Base-by-base conservation (phyloP, 176 grass and related monocot genomes). In the Ensete glaucum region DNA sequence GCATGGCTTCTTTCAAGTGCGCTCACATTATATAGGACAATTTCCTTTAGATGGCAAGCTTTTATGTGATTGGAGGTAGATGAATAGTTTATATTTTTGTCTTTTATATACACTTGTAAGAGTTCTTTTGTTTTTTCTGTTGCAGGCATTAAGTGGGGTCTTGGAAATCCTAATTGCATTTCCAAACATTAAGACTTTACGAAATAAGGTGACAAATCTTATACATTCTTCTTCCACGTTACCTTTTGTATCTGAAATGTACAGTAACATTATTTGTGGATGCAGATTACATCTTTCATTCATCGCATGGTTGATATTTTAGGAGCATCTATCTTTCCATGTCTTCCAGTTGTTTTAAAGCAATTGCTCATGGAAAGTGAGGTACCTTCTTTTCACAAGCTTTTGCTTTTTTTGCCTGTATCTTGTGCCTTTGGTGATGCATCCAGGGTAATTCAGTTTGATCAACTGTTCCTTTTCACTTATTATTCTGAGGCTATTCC, bases 251-350 rank as follows among this genome's bases (percentile, higher is more conserved):
- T 73, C 58, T 85, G 58, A 75, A 67, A 76, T 84, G 34, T 80
- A 77, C 70, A 65, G 82, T 53, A 21, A 85, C 54, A 78, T 13
- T 52, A 79, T 83, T 71, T 11, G 53, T 76, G 74, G 84, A 80
- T 87, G 72, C 86, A 99, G 95, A 81, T 94, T 12, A 89, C 84
- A 76, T 94, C 95, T 9, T 99, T 94, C 85, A 68, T 99, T 56
- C 95, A 99, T 83, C 82, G 95, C 62, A 99, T 99, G 95, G 83
- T 99, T 68, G 90, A 99, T 77, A 99, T 89, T 78, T 87, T 99
- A 82, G 95, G 90, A 77, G 64, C 70, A 54, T 89, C 95, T 64
- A 86, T 94, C 64, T 83, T 99, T 82, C 84, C 90, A 77, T 84
- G 78, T 81, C 85, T 99, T 75, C 82, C 86, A 52, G 53, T 87